A percentile compares a stretch with the other conserved stretches of the same genome.
Conservation (phyloP, 768 basidiomycete genomes). For the Gymnopilus junonius region DNA sequence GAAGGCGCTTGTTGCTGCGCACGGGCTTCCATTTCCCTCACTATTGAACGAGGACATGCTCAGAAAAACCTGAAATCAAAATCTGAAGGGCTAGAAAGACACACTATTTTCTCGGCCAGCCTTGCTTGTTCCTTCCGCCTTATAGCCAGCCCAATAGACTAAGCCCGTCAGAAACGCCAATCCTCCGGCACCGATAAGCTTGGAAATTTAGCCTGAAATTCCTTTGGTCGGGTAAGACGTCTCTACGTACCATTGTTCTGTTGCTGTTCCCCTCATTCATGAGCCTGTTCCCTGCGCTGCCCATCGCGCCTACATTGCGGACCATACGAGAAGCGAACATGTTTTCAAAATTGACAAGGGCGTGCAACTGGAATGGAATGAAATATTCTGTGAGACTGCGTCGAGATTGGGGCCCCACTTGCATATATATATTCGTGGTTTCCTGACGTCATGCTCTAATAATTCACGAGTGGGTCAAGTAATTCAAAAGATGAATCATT, state of each 20-base stretch:
- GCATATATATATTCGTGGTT: neutral
- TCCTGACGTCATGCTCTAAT: neutral
- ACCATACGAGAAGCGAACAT: slow-evolving; percentile 30
- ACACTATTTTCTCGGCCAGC: slow-evolving; percentile 10
- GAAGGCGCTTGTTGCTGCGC: neutral
- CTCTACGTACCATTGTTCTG: slow-evolving; percentile 19
- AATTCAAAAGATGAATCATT: neutral
- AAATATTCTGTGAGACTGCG: neutral
- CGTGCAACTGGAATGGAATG: neutral
- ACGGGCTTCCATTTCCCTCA: neutral
- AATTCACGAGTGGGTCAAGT: neutral
- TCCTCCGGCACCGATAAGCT: slow-evolving; percentile 29
- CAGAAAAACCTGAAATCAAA: neutral
- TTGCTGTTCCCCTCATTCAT: slow-evolving; percentile 23
- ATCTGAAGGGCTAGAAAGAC: neutral
- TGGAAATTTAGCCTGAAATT: neutral
- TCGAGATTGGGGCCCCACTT: neutral
- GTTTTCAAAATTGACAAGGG: neutral
- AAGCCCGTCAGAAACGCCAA: slow-evolving; percentile 27
- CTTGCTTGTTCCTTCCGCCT: slow-evolving; percentile 23
- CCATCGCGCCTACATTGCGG: slow-evolving; percentile 21
- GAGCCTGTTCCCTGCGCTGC: slow-evolving; percentile 23
- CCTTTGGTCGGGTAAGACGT: neutral
- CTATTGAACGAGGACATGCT: neutral
- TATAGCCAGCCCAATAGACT: slow-evolving; percentile 31